Evolutionary conservation across 169 alveolate species (phyloP).

Genomic region (Plasmodium gaboni): DNA sequence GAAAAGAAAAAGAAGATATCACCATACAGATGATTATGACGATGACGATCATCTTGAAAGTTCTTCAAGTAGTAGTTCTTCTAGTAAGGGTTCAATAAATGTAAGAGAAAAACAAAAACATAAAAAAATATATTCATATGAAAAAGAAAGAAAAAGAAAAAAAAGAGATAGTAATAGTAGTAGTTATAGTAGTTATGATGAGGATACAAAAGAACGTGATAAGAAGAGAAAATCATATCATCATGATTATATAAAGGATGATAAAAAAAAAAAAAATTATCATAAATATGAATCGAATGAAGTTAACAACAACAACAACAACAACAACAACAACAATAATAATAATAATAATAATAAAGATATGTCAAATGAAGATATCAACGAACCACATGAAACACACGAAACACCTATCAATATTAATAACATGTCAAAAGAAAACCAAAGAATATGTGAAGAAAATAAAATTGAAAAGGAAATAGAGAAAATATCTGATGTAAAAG

Average conservation of each 20-base stretch:
- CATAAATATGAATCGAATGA: not conserved
- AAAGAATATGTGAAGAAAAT: constrained; percentile 6
- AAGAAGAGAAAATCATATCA: not conserved
- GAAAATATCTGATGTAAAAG: not conserved
- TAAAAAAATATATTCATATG: not conserved
- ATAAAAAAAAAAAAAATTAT: constrained; percentile 1
- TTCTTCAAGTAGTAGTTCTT: too few species aligned
- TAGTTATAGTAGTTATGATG: not conserved
- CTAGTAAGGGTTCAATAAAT: not conserved
- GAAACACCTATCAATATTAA: constrained; percentile 2
- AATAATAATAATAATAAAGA: too few species aligned
- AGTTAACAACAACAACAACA: not conserved
- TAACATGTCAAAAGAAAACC: not conserved
- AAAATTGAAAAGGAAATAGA: constrained; percentile 75
- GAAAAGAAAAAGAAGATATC: not conserved
- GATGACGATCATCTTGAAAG: too few species aligned
- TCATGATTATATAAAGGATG: not conserved
- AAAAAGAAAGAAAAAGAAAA: not conserved
- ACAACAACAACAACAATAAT: not conserved
- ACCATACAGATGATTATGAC: not conserved
- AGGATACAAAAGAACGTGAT: not conserved
- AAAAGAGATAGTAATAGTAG: not conserved
- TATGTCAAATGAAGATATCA: too few species aligned
- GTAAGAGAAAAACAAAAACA: not conserved
- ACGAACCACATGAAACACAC: not conserved